Conservation (phyloP, 169 alveolate species). For the Cytauxzoon felis region DNA sequence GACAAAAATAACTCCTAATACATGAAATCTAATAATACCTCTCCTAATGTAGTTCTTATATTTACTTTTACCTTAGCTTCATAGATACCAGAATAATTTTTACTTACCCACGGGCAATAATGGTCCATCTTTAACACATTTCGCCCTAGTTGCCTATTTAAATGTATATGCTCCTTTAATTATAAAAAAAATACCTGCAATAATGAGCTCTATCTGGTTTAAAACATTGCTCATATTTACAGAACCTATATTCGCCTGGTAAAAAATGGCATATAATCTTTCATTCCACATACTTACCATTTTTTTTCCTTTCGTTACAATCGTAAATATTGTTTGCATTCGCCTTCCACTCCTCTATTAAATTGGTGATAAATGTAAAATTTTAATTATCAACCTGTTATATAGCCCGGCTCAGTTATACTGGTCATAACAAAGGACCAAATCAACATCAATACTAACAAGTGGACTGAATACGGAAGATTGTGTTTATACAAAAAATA, state of each 20-base stretch:
- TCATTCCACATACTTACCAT: conserved; percentile 2
- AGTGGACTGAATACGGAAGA: conserved; percentile 29
- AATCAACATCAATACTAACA: conserved; percentile 14
- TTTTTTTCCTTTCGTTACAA: conserved; percentile 54
- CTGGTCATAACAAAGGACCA: conserved; percentile 61
- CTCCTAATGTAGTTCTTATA: too few relatives aligned
- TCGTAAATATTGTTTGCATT: conserved; percentile 18
- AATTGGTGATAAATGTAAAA: not conserved
- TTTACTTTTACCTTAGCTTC: too few relatives aligned
- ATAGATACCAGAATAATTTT: too few relatives aligned
- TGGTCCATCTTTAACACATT: conserved; percentile 64
- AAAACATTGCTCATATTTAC: conserved; percentile 47
- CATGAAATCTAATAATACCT: too few relatives aligned
- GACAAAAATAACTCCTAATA: too few relatives aligned
- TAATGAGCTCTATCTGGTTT: conserved; percentile 56
- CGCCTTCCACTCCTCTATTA: conserved; percentile 38
- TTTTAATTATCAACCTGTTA: conserved; percentile 24
- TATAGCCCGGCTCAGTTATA: conserved; percentile 54
- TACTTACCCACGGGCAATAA: conserved; percentile 61
- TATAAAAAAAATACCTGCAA: conserved; percentile 11
- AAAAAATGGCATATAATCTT: not conserved
- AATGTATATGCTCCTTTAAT: conserved; percentile 22
- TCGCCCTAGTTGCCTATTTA: conserved; percentile 47
- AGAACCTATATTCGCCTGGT: conserved; percentile 51
- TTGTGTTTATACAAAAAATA: not conserved